A percentile compares a stretch with the other conserved stretches of the same genome.
phyloP scores from a whole-genome alignment of 495 filamentous ascomycete species.

The Penicillium paradoxum region DNA sequence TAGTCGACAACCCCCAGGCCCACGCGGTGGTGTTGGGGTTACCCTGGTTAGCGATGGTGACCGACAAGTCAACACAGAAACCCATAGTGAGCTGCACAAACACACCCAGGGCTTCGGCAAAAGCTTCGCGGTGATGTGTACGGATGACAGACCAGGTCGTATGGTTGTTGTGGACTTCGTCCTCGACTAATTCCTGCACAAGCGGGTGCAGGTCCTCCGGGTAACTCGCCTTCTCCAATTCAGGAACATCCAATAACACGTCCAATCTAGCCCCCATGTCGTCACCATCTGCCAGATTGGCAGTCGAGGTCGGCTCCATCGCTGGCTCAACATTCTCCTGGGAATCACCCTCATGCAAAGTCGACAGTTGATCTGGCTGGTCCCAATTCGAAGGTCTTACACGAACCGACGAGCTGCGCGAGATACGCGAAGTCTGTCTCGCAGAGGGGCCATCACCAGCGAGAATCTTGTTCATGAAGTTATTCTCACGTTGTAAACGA shows the following conservation, averaged over 20 bases:
- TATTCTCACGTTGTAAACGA: conserved; percentile 36
- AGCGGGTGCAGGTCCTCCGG: conserved; percentile 41
- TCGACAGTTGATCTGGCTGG: conserved; percentile 16
- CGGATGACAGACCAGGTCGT: conserved; percentile 52
- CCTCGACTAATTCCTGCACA: conserved; percentile 37
- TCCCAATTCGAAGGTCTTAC: conserved; percentile 22
- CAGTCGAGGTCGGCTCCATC: conserved; percentile 1
- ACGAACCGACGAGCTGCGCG: conserved; percentile 26
- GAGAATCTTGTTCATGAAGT: conserved; percentile 38
- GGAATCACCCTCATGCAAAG: conserved; percentile 23
- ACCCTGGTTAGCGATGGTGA: conserved; percentile 37
- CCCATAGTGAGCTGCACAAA: conserved; percentile 41
- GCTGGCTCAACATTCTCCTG: conserved; percentile 12
- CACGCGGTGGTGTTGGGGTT: conserved; percentile 47
- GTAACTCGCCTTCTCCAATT: conserved; percentile 20
- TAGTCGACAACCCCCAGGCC: conserved; percentile 53
- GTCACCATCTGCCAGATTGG: conserved; percentile 20
- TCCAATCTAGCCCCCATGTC: conserved; percentile 11
- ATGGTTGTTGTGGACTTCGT: conserved; percentile 46
- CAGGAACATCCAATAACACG: conserved; percentile 13
- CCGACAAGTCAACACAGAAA: conserved; percentile 45
- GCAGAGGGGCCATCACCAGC: conserved; percentile 20
- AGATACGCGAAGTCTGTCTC: conserved; percentile 21
- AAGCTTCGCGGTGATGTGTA: conserved; percentile 44
- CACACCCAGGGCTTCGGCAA: conserved; percentile 49